Conservation (phyloP, 768 basidiomycete genomes). For the Polyporus arcularius region DNA sequence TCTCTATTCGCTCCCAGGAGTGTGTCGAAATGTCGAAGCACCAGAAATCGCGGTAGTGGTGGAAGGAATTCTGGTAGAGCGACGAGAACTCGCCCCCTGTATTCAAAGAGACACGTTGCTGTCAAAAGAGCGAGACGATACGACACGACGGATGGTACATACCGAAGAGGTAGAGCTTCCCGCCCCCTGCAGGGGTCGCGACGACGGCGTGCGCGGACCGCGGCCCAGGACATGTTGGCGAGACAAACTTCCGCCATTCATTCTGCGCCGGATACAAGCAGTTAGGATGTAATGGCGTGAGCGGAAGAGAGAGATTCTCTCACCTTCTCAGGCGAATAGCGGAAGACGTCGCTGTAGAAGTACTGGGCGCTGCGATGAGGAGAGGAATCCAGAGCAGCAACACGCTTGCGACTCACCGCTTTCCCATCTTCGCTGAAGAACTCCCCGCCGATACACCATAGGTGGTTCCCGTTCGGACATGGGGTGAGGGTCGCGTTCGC, state of each 20-base stretch:
- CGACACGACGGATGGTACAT: constrained; percentile 1
- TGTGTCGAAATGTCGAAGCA: constrained; percentile 78
- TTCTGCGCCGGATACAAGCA: constrained; percentile 44
- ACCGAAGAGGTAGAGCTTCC: constrained; percentile 86
- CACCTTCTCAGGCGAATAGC: constrained; percentile 84
- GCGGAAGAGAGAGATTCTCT: neutral
- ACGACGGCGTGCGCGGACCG: constrained; percentile 86
- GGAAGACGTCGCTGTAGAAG: constrained; percentile 86
- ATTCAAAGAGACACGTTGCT: neutral
- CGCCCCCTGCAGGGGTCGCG: constrained; percentile 73
- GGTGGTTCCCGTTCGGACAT: constrained; percentile 77
- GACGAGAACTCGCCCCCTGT: constrained; percentile 86
- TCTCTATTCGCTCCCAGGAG: constrained; percentile 87
- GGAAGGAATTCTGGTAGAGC: constrained; percentile 78
- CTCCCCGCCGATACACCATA: constrained; percentile 87
- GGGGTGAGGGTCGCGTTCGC: constrained; percentile 83
- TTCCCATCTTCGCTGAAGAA: constrained; percentile 86
- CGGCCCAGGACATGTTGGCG: constrained; percentile 83
- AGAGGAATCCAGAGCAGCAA: neutral
- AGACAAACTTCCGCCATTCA: constrained; percentile 88
- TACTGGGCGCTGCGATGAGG: constrained; percentile 43
- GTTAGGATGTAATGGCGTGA: neutral
- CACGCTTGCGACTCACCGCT: constrained; percentile 48
- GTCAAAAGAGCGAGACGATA: neutral
- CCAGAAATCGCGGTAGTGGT: constrained; percentile 89